A percentile compares a stretch with the other conserved stretches of the same genome.
phyloP scores from a whole-genome alignment of 2,329 filamentous ascomycete genomes.

The Beauveria rudraprayagi region DNA sequence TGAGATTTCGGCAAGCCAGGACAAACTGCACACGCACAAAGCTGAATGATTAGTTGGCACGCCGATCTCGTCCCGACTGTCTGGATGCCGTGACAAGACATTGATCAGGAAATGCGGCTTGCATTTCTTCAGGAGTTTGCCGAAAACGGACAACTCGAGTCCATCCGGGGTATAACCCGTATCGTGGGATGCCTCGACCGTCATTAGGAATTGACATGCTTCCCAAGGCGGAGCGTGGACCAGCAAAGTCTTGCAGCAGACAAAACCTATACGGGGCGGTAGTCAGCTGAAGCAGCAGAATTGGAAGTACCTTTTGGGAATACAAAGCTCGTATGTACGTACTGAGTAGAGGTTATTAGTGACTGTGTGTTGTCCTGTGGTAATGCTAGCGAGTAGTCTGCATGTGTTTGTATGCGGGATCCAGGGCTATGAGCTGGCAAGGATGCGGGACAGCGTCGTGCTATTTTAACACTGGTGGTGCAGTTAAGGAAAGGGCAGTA shows the following conservation, averaged over 20 bases:
- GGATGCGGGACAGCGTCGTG: constrained; percentile 1
- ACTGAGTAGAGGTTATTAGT: background rate
- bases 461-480: background rate
- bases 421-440: background rate
- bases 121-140: background rate
- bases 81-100: background rate
- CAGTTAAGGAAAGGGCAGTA: background rate
- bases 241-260: background rate
- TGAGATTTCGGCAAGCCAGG: background rate
- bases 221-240: background rate
- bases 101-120: background rate
- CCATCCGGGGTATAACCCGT: background rate
- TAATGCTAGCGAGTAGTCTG: background rate
- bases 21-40: background rate
- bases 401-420: background rate
- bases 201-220: background rate
- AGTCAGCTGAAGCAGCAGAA: background rate
- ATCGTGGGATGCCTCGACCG: background rate
- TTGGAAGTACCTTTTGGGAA: background rate
- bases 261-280: background rate
- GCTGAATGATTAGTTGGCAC: background rate
- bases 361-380: background rate
- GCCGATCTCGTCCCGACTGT: constrained; percentile 8
- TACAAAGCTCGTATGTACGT: background rate
- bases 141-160: background rate